Base-by-base conservation (phyloP, 1,139 yeast species). In the Wickerhamomyces sp. region DNA sequence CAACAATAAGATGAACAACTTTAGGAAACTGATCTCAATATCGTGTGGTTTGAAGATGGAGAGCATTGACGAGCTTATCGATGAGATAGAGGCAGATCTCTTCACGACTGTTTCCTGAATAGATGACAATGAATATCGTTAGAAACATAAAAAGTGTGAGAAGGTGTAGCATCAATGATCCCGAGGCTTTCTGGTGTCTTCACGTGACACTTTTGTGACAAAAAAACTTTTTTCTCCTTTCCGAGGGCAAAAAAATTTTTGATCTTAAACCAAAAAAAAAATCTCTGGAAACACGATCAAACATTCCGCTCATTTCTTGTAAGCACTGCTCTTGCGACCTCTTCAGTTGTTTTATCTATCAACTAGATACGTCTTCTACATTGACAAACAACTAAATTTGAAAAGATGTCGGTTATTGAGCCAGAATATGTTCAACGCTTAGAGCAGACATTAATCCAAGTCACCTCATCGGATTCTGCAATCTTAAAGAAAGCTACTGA, bases 401-500 rank as follows among this genome's bases (percentile, higher is more conserved):
- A 30, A 13, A 18, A 36, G 13, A 34, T 43, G 14, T 11, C 38
- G 9, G 23, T 32, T 44, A 79, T 86, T 95, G 93, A 85, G 68
- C 78, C 75, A 58, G 83, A 82, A 61, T 85, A 77, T 65, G 71
- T 84, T 59, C 66, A 78, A 55, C 76, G 82, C 42, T 75, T 91
- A 65, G 95, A 87, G 71, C 84, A 78, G 58, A 85, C 95, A 51
- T 78, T 91, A 63, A 75, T 75, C 62, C 84, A 81, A 64, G 83
- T 89, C 46, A 77, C 85, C 60, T 81, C 82, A 49, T 91, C 96
- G 29, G 86, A 82, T 64, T 81, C 91, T 42, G 75, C 76, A 49
- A 81, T 81, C 49, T 84, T 93, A 65, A 90, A 90, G 65, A 81
- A 78, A 53, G 98, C 99, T 39, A 83, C 96, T 4, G 74, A 75